These are phyloP conservation scores for Trametes cubensis DNA, from an alignment of 768 basidiomycete genomes.

Conservation along the genomic window DNA sequence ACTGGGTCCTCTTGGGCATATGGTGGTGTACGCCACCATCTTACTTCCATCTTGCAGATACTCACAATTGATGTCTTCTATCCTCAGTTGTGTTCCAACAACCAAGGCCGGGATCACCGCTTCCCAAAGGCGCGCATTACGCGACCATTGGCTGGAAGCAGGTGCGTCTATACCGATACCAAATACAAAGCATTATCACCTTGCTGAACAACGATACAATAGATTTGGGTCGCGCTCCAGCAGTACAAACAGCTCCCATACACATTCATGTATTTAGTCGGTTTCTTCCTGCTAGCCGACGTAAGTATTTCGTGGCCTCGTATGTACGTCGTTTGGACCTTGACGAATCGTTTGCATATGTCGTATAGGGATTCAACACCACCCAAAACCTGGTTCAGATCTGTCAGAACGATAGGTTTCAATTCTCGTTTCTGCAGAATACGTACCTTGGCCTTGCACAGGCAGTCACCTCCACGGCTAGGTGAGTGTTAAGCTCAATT, in stretches of 20 bases:
- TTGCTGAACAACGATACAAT: no score
- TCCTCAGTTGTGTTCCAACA: constrained; percentile 86
- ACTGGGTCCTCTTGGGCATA: constrained; percentile 79
- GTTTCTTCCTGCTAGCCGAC: constrained; percentile 78
- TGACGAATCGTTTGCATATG: no score
- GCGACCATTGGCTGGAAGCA: constrained; percentile 87
- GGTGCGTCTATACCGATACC: constrained; percentile 37
- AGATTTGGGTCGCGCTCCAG: constrained; percentile 78
- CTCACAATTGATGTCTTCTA: neutral
- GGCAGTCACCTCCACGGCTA: constrained; percentile 67
- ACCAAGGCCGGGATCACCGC: constrained; percentile 76
- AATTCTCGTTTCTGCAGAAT: constrained; percentile 79
- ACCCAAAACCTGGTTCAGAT: constrained; percentile 75
- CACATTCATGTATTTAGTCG: constrained; percentile 78
- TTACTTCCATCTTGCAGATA: neutral
- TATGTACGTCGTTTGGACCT: no score
- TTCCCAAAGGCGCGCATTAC: constrained; percentile 78
- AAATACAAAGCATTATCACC: no score
- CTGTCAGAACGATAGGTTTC: constrained; percentile 80
- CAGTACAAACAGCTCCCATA: constrained; percentile 79
- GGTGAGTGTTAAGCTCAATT: constrained; percentile 23
- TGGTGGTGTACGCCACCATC: constrained; percentile 76
- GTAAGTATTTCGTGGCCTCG: constrained; percentile 43
- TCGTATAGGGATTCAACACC: constrained; percentile 89
- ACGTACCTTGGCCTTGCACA: constrained; percentile 79